Evolutionary conservation across 2,329 filamentous ascomycete species (phyloP).

Genomic region (Penicillium sp.): DNA sequence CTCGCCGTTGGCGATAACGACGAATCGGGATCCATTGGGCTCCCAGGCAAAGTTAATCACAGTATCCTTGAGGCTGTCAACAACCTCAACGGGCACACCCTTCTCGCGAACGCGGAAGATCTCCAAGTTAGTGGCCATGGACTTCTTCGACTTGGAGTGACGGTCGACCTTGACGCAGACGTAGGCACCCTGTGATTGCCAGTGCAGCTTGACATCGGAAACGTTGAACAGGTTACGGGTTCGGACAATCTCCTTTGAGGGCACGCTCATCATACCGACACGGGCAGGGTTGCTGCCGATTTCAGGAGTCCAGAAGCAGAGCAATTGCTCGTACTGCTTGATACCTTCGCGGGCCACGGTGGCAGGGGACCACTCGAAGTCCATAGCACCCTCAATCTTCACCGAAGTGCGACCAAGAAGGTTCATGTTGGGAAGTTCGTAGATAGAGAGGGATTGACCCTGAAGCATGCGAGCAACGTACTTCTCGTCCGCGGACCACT

Average conservation of each 20-base stretch:
- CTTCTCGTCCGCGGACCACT: slow-evolving; percentile 97
- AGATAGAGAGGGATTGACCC: slow-evolving; percentile 84
- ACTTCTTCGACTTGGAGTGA: slow-evolving; percentile 99
- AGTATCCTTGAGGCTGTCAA: slow-evolving; percentile 95
- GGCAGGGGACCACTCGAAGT: slow-evolving; percentile 96
- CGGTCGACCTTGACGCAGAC: slow-evolving; percentile 98
- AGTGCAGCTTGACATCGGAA: slow-evolving; percentile 95
- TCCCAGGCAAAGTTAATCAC: slow-evolving; percentile 99
- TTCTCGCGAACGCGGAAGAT: slow-evolving; percentile 98
- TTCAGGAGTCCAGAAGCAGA: slow-evolving; percentile 99
- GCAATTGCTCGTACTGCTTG: slow-evolving; percentile 90
- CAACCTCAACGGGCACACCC: slow-evolving; percentile 95
- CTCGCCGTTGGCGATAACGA: slow-evolving; percentile 93
- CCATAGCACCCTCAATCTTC: slow-evolving; percentile 94
- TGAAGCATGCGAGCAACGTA: slow-evolving; percentile 92
- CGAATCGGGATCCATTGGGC: slow-evolving; percentile 94
- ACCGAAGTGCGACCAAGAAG: slow-evolving; percentile 85
- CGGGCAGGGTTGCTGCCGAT: slow-evolving; percentile 97
- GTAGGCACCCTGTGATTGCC: slow-evolving; percentile 92
- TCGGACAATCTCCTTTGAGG: slow-evolving; percentile 88
- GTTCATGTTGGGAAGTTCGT: slow-evolving; percentile 85
- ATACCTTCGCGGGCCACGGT: slow-evolving; percentile 76
- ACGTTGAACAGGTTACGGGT: slow-evolving; percentile 98
- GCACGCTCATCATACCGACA: slow-evolving; percentile 93
- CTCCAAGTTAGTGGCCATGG: slow-evolving; percentile 91